Evolutionary conservation across 192 early-diverging fungal genomes (phyloP).

Genomic region (Spizellomyces punctatus): DNA sequence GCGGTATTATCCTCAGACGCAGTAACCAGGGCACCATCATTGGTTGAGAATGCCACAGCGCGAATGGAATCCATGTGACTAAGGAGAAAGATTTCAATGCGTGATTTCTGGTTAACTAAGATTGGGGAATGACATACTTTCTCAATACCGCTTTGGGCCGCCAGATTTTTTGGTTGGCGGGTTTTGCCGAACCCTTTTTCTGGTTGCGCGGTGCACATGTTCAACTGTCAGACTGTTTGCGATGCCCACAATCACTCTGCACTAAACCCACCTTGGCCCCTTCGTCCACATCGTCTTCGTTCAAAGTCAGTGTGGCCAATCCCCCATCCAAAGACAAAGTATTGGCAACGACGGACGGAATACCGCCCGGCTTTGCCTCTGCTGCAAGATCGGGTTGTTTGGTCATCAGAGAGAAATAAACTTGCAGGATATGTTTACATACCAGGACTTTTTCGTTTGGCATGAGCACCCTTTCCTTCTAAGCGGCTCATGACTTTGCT

Average conservation of each 20-base stretch:
- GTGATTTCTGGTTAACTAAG: background rate
- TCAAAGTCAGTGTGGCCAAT: slow-evolving; percentile 26
- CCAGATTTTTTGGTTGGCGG: slow-evolving; percentile 47
- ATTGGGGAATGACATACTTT: slow-evolving; percentile 43
- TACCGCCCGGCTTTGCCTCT: background rate
- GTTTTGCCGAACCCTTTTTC: too few species aligned
- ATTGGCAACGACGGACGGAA: slow-evolving; percentile 31
- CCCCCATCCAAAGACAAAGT: slow-evolving; percentile 27
- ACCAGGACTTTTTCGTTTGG: slow-evolving; percentile 16
- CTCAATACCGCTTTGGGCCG: slow-evolving; percentile 58
- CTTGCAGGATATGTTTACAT: background rate
- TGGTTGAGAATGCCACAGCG: slow-evolving; percentile 60
- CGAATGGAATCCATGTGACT: slow-evolving; percentile 77
- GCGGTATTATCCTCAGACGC: slow-evolving; percentile 82
- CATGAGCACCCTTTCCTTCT: slow-evolving; percentile 13
- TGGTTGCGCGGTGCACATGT: too few species aligned
- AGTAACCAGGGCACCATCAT: slow-evolving; percentile 58
- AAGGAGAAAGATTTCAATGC: slow-evolving; percentile 11
- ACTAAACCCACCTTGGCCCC: slow-evolving; percentile 30
- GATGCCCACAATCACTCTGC: background rate
- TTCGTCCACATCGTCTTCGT: slow-evolving; percentile 38
- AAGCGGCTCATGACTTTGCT: slow-evolving; percentile 27
- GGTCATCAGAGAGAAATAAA: background rate
- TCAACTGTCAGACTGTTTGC: too few species aligned
- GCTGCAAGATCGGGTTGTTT: background rate